phyloP scores from a whole-genome alignment of 371 early-diverging fungal genomes.

The Fennellomyces sp. region DNA sequence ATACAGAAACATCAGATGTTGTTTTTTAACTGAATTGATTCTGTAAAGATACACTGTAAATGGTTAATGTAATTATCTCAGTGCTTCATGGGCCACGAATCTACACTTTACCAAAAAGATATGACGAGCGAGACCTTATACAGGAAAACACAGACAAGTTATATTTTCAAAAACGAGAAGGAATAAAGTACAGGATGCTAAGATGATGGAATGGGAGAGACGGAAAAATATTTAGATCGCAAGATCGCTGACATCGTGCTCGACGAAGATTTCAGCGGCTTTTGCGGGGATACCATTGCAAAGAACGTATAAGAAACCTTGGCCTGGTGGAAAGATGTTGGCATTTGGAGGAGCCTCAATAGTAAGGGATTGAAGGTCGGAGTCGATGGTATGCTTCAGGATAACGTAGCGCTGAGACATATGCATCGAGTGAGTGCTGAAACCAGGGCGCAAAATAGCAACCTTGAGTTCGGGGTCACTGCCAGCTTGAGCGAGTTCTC shows the following conservation, averaged over 20 bases:
- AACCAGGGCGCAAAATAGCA: conserved; percentile 50
- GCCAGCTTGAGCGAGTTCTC: conserved; percentile 28
- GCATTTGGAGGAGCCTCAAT: conserved; percentile 58
- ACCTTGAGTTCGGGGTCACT: conserved; percentile 39
- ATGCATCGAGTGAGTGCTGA: conserved; percentile 68
- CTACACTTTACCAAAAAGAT: too few species aligned
- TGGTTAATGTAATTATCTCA: too few species aligned
- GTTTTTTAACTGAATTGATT: too few species aligned
- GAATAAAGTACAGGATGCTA: background rate
- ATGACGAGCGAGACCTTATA: too few species aligned
- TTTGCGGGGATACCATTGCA: conserved; percentile 60
- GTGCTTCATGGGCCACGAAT: too few species aligned
- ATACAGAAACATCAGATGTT: too few species aligned
- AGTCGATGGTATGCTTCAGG: conserved; percentile 24
- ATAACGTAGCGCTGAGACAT: conserved; percentile 64
- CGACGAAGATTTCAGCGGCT: conserved; percentile 36
- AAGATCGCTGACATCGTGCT: conserved; percentile 16
- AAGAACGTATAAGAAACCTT: conserved; percentile 55
- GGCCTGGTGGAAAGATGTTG: conserved; percentile 63
- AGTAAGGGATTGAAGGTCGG: conserved; percentile 29
- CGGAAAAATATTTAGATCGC: conserved; percentile 7
- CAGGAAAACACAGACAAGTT: background rate
- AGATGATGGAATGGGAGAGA: background rate
- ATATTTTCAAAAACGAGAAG: background rate
- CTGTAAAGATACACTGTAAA: too few species aligned